Evolutionary conservation across 306 rosid genomes (phyloP).

Genomic region (Lithocarpus polystachyus): DNA sequence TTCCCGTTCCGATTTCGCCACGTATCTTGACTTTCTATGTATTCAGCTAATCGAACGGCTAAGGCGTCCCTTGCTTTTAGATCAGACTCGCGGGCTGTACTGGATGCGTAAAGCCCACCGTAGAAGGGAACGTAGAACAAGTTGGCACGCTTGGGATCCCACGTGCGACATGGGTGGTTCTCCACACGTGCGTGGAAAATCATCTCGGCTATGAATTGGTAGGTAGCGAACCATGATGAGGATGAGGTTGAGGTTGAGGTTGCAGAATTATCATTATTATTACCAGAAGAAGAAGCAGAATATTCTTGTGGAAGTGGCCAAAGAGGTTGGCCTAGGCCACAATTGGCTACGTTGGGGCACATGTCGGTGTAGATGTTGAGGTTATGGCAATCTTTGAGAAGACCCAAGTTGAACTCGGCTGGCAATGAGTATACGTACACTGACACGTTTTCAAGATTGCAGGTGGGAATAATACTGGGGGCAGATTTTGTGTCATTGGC

Average conservation of each 20-base stretch:
- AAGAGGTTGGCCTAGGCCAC: slow-evolving; percentile 66
- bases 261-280: too few species aligned
- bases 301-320: too few species aligned
- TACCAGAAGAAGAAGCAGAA: too few species aligned
- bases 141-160: slow-evolving; percentile 50
- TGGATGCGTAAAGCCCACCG: slow-evolving; percentile 76
- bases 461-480: slow-evolving; percentile 10
- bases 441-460: slow-evolving; percentile 25
- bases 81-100: slow-evolving; percentile 59
- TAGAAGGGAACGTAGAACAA: slow-evolving; percentile 82
- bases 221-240: slow-evolving; percentile 70
- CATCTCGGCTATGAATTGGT: slow-evolving; percentile 84
- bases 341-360: slow-evolving; percentile 78
- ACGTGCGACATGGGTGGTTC: slow-evolving; percentile 75
- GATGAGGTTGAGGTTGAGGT: not conserved
- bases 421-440: slow-evolving; percentile 68
- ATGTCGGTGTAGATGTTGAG: slow-evolving; percentile 79
- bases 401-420: slow-evolving; percentile 55
- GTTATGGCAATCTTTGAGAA: slow-evolving; percentile 47
- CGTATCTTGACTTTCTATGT: slow-evolving; percentile 26
- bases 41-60: slow-evolving; percentile 37
- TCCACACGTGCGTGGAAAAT: slow-evolving; percentile 74
- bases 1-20: slow-evolving; percentile 38
- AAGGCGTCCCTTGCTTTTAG: slow-evolving; percentile 49
- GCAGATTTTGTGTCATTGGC: not conserved